Base-by-base conservation (phyloP, 108 stramenopile genomes). In the Hondaea fermentalgiana region DNA sequence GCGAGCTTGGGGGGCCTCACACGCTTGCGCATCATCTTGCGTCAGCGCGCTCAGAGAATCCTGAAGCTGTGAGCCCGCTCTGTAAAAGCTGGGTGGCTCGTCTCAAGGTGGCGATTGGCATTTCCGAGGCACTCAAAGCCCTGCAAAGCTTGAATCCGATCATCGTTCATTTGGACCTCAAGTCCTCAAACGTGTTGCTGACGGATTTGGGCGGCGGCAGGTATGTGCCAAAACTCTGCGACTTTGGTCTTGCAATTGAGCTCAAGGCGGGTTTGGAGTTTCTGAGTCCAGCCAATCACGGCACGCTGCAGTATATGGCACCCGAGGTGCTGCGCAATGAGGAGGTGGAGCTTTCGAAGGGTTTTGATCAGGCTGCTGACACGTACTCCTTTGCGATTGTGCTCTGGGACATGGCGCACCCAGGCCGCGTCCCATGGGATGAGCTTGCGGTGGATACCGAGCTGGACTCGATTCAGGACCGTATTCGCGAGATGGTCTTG, bases 361-460 rank as follows among this genome's bases (percentile, higher is more conserved):
- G 76, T 2, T 83, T 83, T 83, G 76, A 83, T 23, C 76, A 83
- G 28, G 51, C 19, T 17, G 76, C 76, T 6, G 76, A 83, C 3
- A 53, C 51, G 76, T 83, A 53, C 76, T 53, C 49, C 1, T 83
- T 83, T 35, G 76, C 76, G 76, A 53, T 83, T 17, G 49, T 83
- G 12, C n/a, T 83, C 16, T 83, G 76, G 76, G 76, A 83, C 49
- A 53, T 83, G 76, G 76, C 76, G 45, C 76, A 83, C 76, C 76
- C 76, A 53, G 76, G 76, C 4, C 45, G 76, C n/a, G 76, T 83
- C 0, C 76, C 76, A 6, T 83, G 76, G 76, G 76, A 83, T 23
- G 76, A 83, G 76, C 76, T 83, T 55, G 76, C 76, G 0, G 51
- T 83, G 23, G 76, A 57, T 8, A 57, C 55, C 55, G 16, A 14